Base-by-base conservation (phyloP, 163 green algal genomes). In the Chlorella variabilis region DNA sequence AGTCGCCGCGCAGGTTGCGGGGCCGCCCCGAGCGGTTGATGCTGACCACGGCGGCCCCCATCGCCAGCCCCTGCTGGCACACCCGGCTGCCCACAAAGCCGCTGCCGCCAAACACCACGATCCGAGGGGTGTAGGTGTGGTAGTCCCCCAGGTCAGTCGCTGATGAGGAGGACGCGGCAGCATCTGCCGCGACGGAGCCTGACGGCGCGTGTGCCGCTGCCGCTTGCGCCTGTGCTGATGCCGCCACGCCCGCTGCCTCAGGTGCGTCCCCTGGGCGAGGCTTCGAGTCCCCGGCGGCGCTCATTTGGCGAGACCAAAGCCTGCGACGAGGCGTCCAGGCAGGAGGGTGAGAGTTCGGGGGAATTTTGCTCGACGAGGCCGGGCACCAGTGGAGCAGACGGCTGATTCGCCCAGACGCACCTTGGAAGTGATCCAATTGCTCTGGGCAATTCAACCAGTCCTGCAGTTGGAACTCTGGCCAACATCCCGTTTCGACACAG, bases 91-190 rank as follows among this genome's bases (percentile, higher is more conserved):
- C 95, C 20, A 98, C 95, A 85, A 96, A 98, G 71, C 95, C 95
- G 54, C 90, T 93, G 56, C 95, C 95, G n/a, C 95, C 95, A 89
- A 98, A 97, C 23, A 98, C 93, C 18, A 98, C 80, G 17, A 98
- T 74, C 7, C 45, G 31, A 13, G 78, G 73, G 27, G 61, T 2
- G 18, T 62, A 36, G 39, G 41, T 38, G 42, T 81, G 36, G 20
- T 80, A 80, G 15, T 80, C 73, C 4, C 27, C 39, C n/a, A 70
- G 56, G 56, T 58, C 73, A 33, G 59, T 36, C 18, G 51, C 34
- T 7, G 42, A 29, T 27, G 13, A 5, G 36, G 34, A 54, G 29
- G 38, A 17, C n/a, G 27, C 11, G 27, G 54, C 54, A 21, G 45
- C 45, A 21, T 29, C 29, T 4, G 33, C 33, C 21, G 29, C 33